Evolutionary conservation across 345 rosid species (phyloP).

Genomic region (Citrus unshiu): DNA sequence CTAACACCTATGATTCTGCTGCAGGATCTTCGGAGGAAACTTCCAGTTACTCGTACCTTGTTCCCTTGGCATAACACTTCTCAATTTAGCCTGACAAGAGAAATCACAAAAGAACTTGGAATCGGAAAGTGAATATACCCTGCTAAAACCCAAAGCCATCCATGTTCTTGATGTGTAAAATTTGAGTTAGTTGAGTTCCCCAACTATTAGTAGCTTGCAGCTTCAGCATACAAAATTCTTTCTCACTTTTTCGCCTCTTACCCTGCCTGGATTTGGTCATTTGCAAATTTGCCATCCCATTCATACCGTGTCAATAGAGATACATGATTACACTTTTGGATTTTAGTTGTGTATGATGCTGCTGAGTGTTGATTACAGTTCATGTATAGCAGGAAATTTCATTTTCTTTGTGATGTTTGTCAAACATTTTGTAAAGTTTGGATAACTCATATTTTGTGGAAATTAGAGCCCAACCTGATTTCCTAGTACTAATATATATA

Average conservation of each 20-base stretch:
- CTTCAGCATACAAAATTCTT: neutral
- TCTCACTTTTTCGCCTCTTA: neutral
- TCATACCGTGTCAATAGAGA: neutral
- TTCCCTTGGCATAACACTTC: constrained; percentile 95
- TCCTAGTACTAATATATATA: too few relatives aligned
- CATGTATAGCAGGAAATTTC: neutral
- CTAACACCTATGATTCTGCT: neutral
- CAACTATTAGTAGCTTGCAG: neutral
- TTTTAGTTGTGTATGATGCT: neutral
- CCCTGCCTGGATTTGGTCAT: neutral
- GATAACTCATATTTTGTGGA: neutral
- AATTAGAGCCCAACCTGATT: neutral
- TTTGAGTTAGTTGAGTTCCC: neutral
- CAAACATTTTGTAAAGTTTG: neutral
- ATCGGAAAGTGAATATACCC: constrained; percentile 52
- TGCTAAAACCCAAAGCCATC: neutral
- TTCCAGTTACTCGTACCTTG: constrained; percentile 87
- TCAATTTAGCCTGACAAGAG: constrained; percentile 91
- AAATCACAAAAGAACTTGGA: constrained; percentile 85
- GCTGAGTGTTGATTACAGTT: neutral
- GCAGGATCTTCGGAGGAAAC: constrained; percentile 98
- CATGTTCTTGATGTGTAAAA: neutral
- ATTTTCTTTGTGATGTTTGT: neutral
- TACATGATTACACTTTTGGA: neutral
- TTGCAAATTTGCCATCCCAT: neutral